Conservation (phyloP, 768 basidiomycete genomes). For the Calocera viscosa region DNA sequence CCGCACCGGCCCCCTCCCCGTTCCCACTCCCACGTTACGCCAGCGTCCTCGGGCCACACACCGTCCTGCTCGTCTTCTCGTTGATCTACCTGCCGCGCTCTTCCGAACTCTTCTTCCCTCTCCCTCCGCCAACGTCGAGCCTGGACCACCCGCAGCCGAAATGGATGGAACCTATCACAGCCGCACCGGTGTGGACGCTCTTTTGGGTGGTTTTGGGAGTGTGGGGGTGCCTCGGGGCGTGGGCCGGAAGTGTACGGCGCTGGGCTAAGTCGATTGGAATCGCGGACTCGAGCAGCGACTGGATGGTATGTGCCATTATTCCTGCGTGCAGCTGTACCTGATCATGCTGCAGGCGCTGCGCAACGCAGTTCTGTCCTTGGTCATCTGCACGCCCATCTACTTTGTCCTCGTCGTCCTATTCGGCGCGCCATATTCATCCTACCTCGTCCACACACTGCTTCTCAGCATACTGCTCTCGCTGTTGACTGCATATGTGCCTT, state of each 20-base stretch:
- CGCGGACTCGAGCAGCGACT: conserved; percentile 7
- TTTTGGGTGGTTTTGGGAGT: conserved; percentile 46
- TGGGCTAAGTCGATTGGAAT: conserved; percentile 31
- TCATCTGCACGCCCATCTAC: conserved; percentile 36
- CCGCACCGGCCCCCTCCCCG: neutral
- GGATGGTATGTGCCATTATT: neutral
- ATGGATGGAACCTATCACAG: conserved; percentile 55
- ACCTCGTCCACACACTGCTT: conserved; percentile 48
- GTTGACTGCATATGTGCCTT: conserved; percentile 52
- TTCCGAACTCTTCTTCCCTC: conserved; percentile 34
- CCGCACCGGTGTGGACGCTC: conserved; percentile 45
- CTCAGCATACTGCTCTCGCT: conserved; percentile 57
- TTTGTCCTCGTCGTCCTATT: conserved; percentile 48
- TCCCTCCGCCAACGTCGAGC: conserved; percentile 19
- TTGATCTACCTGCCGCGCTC: conserved; percentile 59
- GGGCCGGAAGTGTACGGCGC: conserved; percentile 51
- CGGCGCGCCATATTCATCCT: conserved; percentile 62
- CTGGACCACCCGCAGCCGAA: conserved; percentile 45
- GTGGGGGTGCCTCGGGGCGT: conserved; percentile 49
- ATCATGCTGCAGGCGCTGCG: conserved; percentile 10
- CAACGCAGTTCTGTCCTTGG: conserved; percentile 32
- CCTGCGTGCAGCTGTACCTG: neutral
- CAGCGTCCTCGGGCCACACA: conserved; percentile 55
- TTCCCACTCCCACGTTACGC: conserved; percentile 50
- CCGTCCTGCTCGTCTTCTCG: conserved; percentile 50